Evolutionary conservation across 495 filamentous ascomycete species (phyloP), one percentile per base, ranked within the genome.

Genomic region (Talaromyces thailandensis): DNA sequence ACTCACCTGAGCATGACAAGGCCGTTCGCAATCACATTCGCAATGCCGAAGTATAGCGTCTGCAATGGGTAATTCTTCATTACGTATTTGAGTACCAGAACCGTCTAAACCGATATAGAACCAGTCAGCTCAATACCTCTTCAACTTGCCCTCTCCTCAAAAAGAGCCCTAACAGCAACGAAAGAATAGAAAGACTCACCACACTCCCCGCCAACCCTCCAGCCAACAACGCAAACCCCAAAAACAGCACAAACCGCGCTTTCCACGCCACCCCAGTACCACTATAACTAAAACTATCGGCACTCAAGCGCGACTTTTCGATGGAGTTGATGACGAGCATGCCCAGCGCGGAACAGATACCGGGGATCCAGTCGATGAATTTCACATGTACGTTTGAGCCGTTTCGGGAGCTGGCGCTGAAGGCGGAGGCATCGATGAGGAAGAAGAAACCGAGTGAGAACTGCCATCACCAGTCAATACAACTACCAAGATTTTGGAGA

Each of bases 271-370:
- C 93, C 1, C 91, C 90, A 35, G 78, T 84, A 0, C 95, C 93
- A 31, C 82, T 87, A 71, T 98, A 97, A 67, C 83, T 88, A 75
- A 90, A 98, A 66, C 81, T 88, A 73, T 98, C 94, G 50, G 88
- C 88, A 62, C 86, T 88, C 67, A 99, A 78, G 21, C 92, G 81
- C 12, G 86, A 83, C 80, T 98, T 98, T 73, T 99, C 95, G 66
- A 99, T 96, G 62, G 86, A 90, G 81, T 98, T 99, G 84, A 99
- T 98, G 63, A 98, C 92, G 7, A 98, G 88, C 95, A 98, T 98
- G 53, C 95, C 95, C 23, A 98, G 83, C 56, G 86, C 82, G 52
- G 85, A 89, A 80, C 96, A 99, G 79, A 99, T 96, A 61, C 92
- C 87, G 23, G 95, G 95, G 66, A 99, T 90, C 95, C 95, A 99